Evolutionary conservation across 2,329 filamentous ascomycete species (phyloP), one percentile per base, ranked within the genome.

Genomic region (Botrytis deweyae): DNA sequence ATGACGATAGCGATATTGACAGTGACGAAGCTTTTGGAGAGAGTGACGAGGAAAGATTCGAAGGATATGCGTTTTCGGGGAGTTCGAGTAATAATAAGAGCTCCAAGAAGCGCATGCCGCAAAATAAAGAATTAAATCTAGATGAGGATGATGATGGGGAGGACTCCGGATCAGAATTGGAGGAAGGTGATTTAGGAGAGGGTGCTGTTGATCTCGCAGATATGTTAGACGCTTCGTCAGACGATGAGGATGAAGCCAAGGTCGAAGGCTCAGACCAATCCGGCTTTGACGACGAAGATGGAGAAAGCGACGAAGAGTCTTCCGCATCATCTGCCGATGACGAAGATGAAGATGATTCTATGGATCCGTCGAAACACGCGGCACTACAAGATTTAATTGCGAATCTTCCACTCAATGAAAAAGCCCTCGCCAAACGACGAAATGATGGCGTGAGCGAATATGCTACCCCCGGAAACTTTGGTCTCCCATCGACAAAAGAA

Each of bases 11-110:
- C 72, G 90, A 92, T 75, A 84, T 93, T 73, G 90, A 93, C 80
- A 91, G 89, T 77, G 91, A 93, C 77, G 90, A 92, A 79, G 91
- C 91, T 33, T 89, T 93, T 84, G 91, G 90, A 2, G 88, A 89
- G 76, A 92, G 90, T 76, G 91, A 93, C 77, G 90, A 92, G 80
- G 91, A 92, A 80, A 84, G 84, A 75, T 93, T 93, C 78, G 89
- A 90, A 75, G 90, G 88, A 2, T 93, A 88, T 81, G 86, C 88
- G 6, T 92, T 92, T 79, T 85, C 89, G 49, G 90, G 90, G 46
- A 86, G 86, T 38, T 83, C 82, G 14, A 59, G 65, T 68, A 73
- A 62, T 68, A 81, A 88, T 72, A 87, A 87, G 14, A 87, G 87
- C 70, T 83, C 85, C 74, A 85, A 86, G 71, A 86, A 86, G 76